phyloP scores from a whole-genome alignment of 768 basidiomycete species.

The Lactarius akahatsu region DNA sequence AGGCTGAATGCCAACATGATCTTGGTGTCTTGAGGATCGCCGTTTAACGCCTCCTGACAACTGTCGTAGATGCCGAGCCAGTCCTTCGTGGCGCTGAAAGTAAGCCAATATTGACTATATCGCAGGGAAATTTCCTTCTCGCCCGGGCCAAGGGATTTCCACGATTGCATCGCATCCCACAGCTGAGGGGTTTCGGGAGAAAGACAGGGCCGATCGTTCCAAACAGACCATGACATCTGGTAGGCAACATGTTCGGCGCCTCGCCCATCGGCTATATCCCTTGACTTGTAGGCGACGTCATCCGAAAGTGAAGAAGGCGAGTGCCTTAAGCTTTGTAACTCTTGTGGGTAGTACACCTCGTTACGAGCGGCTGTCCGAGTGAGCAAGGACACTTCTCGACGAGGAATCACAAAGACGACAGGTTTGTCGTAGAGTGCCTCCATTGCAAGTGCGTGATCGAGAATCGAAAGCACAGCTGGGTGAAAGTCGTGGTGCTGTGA shows the following conservation, averaged over 20 bases:
- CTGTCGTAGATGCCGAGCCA: neutral
- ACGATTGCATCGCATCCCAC: neutral
- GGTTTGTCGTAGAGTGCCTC: neutral
- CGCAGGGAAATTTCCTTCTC: neutral
- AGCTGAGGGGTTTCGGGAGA: no score
- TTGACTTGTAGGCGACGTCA: no score
- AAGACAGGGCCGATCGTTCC: no score
- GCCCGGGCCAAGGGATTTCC: neutral
- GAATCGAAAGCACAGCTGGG: neutral
- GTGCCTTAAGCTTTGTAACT: neutral
- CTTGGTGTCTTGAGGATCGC: neutral
- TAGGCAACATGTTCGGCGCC: no score
- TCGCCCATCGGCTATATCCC: no score
- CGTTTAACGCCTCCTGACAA: neutral
- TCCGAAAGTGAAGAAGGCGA: no score
- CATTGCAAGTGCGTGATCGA: neutral
- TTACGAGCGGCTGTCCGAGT: constrained; percentile 2
- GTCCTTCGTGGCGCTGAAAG: neutral
- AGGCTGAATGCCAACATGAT: constrained; percentile 11
- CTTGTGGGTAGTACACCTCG: constrained; percentile 4
- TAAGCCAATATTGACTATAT: constrained; percentile 17
- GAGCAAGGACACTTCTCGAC: neutral
- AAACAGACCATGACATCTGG: no score
- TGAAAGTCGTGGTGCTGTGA: constrained; percentile 8
- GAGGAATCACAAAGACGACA: neutral